Base-by-base conservation (phyloP, 2,329 filamentous ascomycete species). In the Alternaria ethzedia region DNA sequence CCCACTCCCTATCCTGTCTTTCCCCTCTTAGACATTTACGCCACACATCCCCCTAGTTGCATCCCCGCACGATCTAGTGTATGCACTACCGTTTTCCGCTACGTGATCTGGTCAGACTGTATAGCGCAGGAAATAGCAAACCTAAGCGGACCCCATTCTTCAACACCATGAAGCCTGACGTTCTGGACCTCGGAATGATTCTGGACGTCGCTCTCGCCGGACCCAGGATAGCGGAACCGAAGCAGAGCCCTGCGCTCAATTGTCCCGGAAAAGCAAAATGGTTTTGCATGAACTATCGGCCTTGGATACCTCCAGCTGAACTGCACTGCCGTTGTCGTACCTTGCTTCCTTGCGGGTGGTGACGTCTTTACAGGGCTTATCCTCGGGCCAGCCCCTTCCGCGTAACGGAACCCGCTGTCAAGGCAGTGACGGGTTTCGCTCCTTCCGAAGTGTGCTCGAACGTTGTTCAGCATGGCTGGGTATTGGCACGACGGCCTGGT, bases 81-180 rank as follows among this genome's bases (percentile, higher is more conserved):
- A 36, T 56, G 26, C 43, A 45, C 51, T 17, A 30, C 21, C 21
- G 30, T 17, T 20, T 12, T 41, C 13, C 41, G 11, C 50, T 30
- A 26, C 26, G 54, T 54, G 59, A 59, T 55, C 45, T 20, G 32
- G 46, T 23, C 58, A 57, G 44, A 61, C 44, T 7, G 54, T 57
- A 60, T 70, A 68, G 64, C 66, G 60, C 15, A 51, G n/a, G 21
- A 59, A 50, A 64, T 61, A 63, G 66, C 66, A 70, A 64, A 63
- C 66, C 65, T 69, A 64, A 63, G 49, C 44, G 54, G 50, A 66
- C 59, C 46, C 58, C 57, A 43, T 51, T 44, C 25, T 60, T 67
- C 66, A 72, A 23, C 20, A 41, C 36, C 9, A 11, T 41, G 4
- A 11, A 41, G n/a, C 36, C n/a, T 10, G 36, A 41, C 9, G 36